Evolutionary conservation across 768 basidiomycete genomes (phyloP).

Genomic region (Galerina marginata): DNA sequence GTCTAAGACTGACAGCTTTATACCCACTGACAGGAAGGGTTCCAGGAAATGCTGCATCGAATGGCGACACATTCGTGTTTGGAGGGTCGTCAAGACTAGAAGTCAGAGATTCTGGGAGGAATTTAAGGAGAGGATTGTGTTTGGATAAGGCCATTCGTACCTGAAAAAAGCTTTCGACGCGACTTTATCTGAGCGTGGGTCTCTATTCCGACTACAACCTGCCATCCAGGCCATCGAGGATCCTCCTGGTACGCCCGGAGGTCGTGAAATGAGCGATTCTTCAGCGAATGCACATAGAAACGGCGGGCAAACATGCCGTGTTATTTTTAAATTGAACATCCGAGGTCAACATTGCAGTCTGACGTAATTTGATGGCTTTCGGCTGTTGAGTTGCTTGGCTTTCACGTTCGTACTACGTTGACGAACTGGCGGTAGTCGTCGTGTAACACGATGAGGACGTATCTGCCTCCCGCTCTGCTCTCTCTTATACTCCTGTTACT

Average conservation of each 20-base stretch:
- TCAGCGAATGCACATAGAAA: constrained; percentile 3
- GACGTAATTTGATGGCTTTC: constrained; percentile 20
- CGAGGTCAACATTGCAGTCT: constrained; percentile 6
- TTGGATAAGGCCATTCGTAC: constrained; percentile 33
- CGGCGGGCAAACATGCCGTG: constrained; percentile 22
- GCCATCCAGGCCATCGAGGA: constrained; percentile 82
- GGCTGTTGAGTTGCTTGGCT: constrained; percentile 8
- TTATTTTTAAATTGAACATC: neutral
- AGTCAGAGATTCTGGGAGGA: constrained; percentile 44
- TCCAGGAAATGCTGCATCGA: constrained; percentile 93
- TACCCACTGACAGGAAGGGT: constrained; percentile 77
- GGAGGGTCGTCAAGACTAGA: constrained; percentile 51
- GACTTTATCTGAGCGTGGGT: constrained; percentile 95
- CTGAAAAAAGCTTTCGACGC: constrained; percentile 86
- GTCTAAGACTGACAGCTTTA: neutral
- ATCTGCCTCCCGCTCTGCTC: constrained; percentile 22
- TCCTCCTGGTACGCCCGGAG: constrained; percentile 40
- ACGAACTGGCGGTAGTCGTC: constrained; percentile 13
- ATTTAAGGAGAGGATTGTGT: neutral
- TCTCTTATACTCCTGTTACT: constrained; percentile 21
- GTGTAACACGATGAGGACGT: constrained; percentile 27
- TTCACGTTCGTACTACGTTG: constrained; percentile 1
- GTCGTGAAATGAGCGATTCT: constrained; percentile 36
- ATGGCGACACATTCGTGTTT: constrained; percentile 75
- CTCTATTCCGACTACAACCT: constrained; percentile 91